Evolutionary conservation across 1,139 yeast species (phyloP).

Genomic region (Kurtzmaniella quercitrusa): DNA sequence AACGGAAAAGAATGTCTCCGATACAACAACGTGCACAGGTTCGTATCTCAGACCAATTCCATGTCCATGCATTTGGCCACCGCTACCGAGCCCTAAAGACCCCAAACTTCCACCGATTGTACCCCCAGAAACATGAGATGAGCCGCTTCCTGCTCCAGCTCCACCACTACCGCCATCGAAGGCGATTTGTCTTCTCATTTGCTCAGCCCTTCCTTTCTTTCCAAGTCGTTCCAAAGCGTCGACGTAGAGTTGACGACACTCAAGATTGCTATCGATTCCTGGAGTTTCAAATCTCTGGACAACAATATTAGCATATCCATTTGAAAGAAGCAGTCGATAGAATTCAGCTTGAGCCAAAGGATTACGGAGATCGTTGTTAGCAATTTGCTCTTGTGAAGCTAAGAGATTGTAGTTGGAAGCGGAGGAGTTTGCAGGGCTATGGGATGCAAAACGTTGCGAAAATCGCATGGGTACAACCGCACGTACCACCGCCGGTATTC

Average conservation of each 20-base stretch:
- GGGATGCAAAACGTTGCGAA: constrained; percentile 3
- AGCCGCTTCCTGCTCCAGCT: too few species aligned
- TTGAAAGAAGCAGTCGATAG: constrained; percentile 63
- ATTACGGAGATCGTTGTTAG: constrained; percentile 68
- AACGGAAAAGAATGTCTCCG: constrained; percentile 75
- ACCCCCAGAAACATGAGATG: too few species aligned
- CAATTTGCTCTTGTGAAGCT: constrained; percentile 74
- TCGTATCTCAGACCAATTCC: constrained; percentile 53
- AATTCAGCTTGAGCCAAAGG: constrained; percentile 76
- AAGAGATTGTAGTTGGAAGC: constrained; percentile 34
- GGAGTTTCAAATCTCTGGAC: constrained; percentile 89
- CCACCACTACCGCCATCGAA: constrained; percentile 13
- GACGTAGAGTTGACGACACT: constrained; percentile 71
- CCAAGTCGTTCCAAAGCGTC: constrained; percentile 81
- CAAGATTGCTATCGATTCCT: constrained; percentile 77
- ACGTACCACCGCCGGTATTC: background rate
- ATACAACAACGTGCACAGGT: constrained; percentile 88
- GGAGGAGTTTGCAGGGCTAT: constrained; percentile 3
- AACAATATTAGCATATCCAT: constrained; percentile 90
- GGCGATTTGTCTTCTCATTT: constrained; percentile 29
- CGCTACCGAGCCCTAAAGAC: background rate
- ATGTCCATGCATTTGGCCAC: constrained; percentile 15
- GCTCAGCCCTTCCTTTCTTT: constrained; percentile 72
- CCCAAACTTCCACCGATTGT: constrained; percentile 7
- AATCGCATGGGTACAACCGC: background rate